phyloP scores from a whole-genome alignment of 176 grass and related monocot species.

The Musa beccarii region DNA sequence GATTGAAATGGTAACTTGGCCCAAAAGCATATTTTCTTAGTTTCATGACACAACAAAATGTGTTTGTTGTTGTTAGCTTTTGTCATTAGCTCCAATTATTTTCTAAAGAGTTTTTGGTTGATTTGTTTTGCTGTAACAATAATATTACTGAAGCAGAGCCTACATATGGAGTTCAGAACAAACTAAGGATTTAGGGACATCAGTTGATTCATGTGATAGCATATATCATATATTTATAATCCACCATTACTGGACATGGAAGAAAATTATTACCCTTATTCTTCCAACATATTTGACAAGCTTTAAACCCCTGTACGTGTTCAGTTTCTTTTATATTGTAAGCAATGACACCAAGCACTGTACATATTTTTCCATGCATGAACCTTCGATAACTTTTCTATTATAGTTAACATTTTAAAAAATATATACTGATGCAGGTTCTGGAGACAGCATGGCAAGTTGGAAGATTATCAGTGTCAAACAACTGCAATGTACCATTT shows the following conservation, averaged over 20 bases:
- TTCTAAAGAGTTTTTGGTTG: too few relatives aligned
- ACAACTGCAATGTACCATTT: slow-evolving; percentile 57
- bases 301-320: background rate
- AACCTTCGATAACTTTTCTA: background rate
- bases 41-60: too few relatives aligned
- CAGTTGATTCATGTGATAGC: background rate
- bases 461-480: slow-evolving; percentile 62
- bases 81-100: too few relatives aligned
- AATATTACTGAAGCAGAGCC: too few relatives aligned
- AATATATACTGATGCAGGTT: slow-evolving; percentile 40
- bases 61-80: too few relatives aligned
- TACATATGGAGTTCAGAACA: background rate
- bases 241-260: background rate
- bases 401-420: slow-evolving; percentile 5
- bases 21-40: too few relatives aligned
- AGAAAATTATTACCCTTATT: background rate
- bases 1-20: too few relatives aligned
- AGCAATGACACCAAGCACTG: background rate
- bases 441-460: slow-evolving; percentile 42
- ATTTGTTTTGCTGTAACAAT: too few relatives aligned
- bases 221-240: background rate
- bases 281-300: background rate
- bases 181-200: background rate
- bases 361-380: too few relatives aligned
- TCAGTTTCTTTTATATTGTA: background rate